These are phyloP conservation scores for Sisymbrium altissimum DNA, from an alignment of 345 rosid genomes.

Conservation along the genomic window DNA sequence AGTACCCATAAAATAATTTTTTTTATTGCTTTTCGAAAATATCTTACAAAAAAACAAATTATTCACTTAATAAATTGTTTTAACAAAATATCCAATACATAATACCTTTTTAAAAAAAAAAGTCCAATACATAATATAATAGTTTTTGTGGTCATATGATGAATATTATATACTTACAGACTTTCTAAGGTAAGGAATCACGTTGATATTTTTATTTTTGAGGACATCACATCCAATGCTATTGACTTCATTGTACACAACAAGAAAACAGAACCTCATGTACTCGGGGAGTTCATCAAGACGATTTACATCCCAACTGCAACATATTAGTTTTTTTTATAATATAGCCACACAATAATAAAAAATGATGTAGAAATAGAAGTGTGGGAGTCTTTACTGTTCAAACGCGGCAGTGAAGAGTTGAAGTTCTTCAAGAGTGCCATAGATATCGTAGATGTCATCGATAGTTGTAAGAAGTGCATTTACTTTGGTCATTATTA, in stretches of 20 bases:
- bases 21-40: background rate
- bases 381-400: constrained; percentile 20
- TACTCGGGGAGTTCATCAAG: constrained; percentile 33
- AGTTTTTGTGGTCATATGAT: background rate
- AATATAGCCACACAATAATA: background rate
- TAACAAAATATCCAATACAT: background rate
- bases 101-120: too few relatives aligned
- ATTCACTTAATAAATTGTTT: background rate
- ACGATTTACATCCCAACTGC: constrained; percentile 32
- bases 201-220: constrained; percentile 8
- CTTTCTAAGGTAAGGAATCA: constrained; percentile 28
- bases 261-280: constrained; percentile 33
- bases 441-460: constrained; percentile 45
- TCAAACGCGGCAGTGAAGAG: constrained; percentile 35
- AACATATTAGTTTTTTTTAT: background rate
- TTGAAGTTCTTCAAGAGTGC: constrained; percentile 44
- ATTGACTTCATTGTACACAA: constrained; percentile 29
- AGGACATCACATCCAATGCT: constrained; percentile 27
- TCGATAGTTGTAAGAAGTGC: constrained; percentile 30
- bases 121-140: too few relatives aligned
- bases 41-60: background rate
- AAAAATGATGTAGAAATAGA: background rate
- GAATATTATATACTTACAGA: constrained; percentile 17
- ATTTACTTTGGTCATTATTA: constrained; percentile 23
- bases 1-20: background rate